Evolutionary conservation across 2,329 filamentous ascomycete species (phyloP), one percentile per base, ranked within the genome.

Genomic region (Parasarocladium wereldwijsianum): DNA sequence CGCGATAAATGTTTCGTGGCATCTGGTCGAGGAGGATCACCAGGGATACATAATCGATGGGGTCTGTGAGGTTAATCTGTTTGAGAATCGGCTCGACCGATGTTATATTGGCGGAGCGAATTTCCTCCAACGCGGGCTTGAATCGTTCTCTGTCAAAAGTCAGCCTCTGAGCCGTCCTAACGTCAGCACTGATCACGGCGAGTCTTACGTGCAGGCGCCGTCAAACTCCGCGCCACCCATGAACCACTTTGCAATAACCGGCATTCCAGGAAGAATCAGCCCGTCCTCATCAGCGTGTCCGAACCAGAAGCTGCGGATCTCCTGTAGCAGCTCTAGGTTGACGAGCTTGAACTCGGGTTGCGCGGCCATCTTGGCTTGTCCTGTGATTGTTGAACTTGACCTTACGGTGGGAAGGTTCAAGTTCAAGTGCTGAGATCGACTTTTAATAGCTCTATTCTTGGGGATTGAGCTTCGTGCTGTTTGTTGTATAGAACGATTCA

Each of bases 1-100:
- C 60, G 10, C 74, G 68, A 49, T 65, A 72, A 37, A 68, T 58
- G 42, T 78, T 76, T 3, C 74, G 63, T 0, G 72, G 58, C 24
- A 77, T 56, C 42, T 78, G 73, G 37, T 78, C 74, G 3, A 78
- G 57, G 3, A 78, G 54, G 3, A 78, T 39, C 5, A 71, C 40
- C 0, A 76, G 44, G 25, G 58, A 56, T 3, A 78, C 49, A 47
- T 52, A 57, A 37, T 56, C 51, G 5, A 45, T 31, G 1, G 55
- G 43, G 3, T 37, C 34, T 4, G 37, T 30, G 4, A 47, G 50
- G 8, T 42, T 35, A 1, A 43, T 35, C 10, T 43, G 31, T 5
- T 40, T 38, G 19, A 57, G 26, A 27, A 58, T 35, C 22, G 50
- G 43, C 7, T 42, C 30, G 2, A 41, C 46, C 1, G 50, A 46